A percentile compares a stretch with the other conserved stretches of the same genome.
phyloP scores from a whole-genome alignment of 2,329 filamentous ascomycete genomes.

The Aspergillus sp. region DNA sequence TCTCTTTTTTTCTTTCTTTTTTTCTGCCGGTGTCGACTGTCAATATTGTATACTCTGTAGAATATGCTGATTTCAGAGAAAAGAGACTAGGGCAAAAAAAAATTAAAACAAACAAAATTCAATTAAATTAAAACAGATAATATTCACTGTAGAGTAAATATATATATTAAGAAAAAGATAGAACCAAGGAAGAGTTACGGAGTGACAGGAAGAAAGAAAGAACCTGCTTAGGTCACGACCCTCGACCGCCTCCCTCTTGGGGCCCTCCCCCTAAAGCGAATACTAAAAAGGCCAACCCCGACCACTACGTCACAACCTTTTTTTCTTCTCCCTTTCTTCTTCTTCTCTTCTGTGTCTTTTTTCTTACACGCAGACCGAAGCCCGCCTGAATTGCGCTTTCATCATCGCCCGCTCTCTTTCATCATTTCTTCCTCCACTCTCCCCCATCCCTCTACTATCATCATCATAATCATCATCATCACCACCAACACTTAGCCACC shows the following conservation, averaged over 20 bases:
- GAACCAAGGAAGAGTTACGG: constrained; percentile 17
- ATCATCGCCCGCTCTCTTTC: neutral
- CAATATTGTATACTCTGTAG: no score
- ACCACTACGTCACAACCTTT: constrained; percentile 31
- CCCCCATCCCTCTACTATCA: neutral
- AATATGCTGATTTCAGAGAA: no score
- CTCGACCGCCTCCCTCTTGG: constrained; percentile 20
- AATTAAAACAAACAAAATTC: constrained; percentile 1
- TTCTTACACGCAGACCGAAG: neutral
- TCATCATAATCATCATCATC: neutral
- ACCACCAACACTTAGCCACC: neutral
- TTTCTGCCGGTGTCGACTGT: neutral
- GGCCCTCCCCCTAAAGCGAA: constrained; percentile 22
- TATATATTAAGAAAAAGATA: constrained; percentile 2
- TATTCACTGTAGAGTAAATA: neutral
- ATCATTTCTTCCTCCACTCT: neutral
- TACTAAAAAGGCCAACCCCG: constrained; percentile 18
- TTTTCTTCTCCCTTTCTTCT: constrained; percentile 20
- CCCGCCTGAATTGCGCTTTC: constrained; percentile 4
- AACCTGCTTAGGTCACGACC: constrained; percentile 13
- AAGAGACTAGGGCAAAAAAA: neutral
- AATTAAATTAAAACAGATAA: neutral
- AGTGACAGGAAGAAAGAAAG: neutral
- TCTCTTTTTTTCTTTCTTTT: constrained; percentile 2
- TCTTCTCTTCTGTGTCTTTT: constrained; percentile 8